Conservation (phyloP, 176 grass and related monocot species). For the Metroxylon sagu region DNA sequence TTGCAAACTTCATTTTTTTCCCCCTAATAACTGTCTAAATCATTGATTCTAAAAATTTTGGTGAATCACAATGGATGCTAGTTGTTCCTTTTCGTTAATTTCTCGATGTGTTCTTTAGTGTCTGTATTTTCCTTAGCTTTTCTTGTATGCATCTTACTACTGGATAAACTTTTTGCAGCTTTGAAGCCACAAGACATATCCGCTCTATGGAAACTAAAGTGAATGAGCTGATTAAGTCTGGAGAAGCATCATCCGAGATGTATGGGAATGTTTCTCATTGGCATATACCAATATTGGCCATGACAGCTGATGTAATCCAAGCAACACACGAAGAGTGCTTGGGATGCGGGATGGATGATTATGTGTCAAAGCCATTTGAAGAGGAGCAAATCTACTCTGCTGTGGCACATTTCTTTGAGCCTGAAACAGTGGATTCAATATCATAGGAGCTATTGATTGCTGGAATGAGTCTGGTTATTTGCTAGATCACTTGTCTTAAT, state of each 20-base stretch:
- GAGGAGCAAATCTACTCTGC: constrained; percentile 59
- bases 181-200: constrained; percentile 62
- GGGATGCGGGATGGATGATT: constrained; percentile 69
- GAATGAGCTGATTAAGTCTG: constrained; percentile 36
- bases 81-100: neutral
- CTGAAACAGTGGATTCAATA: constrained; percentile 20
- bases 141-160: neutral
- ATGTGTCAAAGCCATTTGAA: constrained; percentile 78
- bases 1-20: too few relatives aligned
- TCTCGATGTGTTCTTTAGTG: neutral
- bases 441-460: constrained; percentile 1
- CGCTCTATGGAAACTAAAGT: constrained; percentile 37
- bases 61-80: neutral
- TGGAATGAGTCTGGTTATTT: neutral
- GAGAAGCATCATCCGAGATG: constrained; percentile 16
- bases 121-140: constrained; percentile 1
- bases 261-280: constrained; percentile 32
- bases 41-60: too few relatives aligned
- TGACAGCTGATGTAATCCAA: constrained; percentile 86
- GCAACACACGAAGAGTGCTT: constrained; percentile 61
- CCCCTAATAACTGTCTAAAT: too few relatives aligned
- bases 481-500: neutral
- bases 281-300: constrained; percentile 70
- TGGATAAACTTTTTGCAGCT: constrained; percentile 27
- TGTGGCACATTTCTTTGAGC: constrained; percentile 56